These are phyloP conservation scores for Fagus crenata DNA, from an alignment of 306 rosid species.

Conservation along the genomic window DNA sequence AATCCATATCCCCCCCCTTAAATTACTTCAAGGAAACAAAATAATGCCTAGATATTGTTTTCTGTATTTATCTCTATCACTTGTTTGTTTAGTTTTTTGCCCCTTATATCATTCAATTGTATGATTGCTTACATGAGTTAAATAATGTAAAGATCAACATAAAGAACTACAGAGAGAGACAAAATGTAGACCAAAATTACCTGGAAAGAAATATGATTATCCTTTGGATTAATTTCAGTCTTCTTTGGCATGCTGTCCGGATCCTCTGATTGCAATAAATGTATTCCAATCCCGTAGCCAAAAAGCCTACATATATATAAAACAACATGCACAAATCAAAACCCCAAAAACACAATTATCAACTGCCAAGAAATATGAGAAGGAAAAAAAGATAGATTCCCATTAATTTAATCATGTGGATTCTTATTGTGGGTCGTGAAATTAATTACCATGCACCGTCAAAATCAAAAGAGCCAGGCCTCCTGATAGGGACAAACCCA, in stretches of 20 bases:
- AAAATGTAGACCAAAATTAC: constrained; percentile 28
- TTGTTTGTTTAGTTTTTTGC: background rate
- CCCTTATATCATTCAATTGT: background rate
- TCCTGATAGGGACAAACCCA: constrained; percentile 75
- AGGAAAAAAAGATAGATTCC: background rate
- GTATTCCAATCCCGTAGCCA: constrained; percentile 87
- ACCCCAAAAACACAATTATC: background rate
- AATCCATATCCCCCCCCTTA: no score
- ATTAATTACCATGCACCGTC: constrained; percentile 80
- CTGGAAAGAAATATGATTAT: constrained; percentile 92
- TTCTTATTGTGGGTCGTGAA: background rate
- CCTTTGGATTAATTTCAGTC: constrained; percentile 80
- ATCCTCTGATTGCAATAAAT: constrained; percentile 66
- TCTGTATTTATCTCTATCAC: background rate
- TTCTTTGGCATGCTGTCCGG: constrained; percentile 55
- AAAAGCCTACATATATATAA: constrained; percentile 53
- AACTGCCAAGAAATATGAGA: background rate
- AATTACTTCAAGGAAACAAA: background rate
- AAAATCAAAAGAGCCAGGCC: constrained; percentile 88
- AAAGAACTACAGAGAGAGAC: no score
- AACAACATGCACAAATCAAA: background rate
- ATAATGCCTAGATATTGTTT: background rate
- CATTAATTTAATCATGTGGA: background rate
- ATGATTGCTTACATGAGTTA: background rate
- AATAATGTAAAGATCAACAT: background rate